Percentiles rank a stretch among this genome's conserved stretches.
These are phyloP conservation scores for Erodium maritimum DNA, from an alignment of 345 rosid species.

Conservation along the genomic window DNA sequence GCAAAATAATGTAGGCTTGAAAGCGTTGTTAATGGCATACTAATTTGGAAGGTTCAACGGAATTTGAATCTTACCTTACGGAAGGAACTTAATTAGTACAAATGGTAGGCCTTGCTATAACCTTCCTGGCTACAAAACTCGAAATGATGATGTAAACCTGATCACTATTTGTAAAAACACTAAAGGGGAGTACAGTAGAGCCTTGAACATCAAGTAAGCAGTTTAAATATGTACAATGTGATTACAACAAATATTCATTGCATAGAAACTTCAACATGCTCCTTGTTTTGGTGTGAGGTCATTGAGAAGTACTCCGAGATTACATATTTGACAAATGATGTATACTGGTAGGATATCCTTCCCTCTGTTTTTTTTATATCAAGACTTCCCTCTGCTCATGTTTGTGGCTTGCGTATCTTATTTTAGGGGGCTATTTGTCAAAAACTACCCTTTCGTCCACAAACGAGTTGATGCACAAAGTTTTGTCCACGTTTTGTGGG, in stretches of 20 bases:
- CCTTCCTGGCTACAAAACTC: slow-evolving; percentile 81
- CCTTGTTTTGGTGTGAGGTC: slow-evolving; percentile 88
- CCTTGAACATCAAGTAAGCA: slow-evolving; percentile 79
- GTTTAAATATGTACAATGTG: slow-evolving; percentile 6
- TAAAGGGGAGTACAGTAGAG: slow-evolving; percentile 88
- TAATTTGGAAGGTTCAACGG: slow-evolving; percentile 86
- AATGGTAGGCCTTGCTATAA: slow-evolving; percentile 90
- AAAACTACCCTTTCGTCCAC: too few relatives aligned
- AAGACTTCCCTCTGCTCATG: too few relatives aligned
- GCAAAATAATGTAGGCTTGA: slow-evolving; percentile 59
- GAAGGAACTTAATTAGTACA: slow-evolving; percentile 80
- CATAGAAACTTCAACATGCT: background rate
- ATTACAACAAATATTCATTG: background rate
- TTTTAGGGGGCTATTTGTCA: too few relatives aligned
- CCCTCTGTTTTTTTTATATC: too few relatives aligned
- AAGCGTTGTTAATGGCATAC: slow-evolving; percentile 94
- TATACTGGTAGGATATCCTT: slow-evolving; percentile 85
- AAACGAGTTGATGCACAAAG: too few relatives aligned
- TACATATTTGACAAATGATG: slow-evolving; percentile 77
- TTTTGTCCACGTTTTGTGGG: too few relatives aligned
- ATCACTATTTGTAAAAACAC: slow-evolving; percentile 84
- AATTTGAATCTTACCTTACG: slow-evolving; percentile 71
- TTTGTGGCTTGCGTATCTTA: too few relatives aligned
- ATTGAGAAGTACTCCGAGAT: slow-evolving; percentile 84
- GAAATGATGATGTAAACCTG: slow-evolving; percentile 70